Percentiles rank a stretch among this genome's conserved stretches.
phyloP scores from a whole-genome alignment of 495 filamentous ascomycete genomes.

The Neurospora intermedia region DNA sequence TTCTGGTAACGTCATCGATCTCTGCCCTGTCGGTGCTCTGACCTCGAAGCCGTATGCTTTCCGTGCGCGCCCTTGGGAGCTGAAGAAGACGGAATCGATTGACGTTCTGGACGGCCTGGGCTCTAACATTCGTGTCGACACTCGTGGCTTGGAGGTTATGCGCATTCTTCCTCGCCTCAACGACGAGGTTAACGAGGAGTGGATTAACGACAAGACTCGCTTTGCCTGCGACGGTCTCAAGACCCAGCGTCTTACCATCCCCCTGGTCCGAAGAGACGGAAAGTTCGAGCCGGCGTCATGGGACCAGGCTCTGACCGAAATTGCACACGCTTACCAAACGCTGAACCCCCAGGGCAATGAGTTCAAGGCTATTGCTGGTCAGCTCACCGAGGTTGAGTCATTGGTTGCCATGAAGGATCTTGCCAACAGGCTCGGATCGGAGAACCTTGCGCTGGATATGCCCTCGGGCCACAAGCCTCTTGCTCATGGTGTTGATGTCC shows the following conservation, averaged over 20 bases:
- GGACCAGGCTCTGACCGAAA: constrained; percentile 86
- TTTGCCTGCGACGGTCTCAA: constrained; percentile 97
- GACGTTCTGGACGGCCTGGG: constrained; percentile 89
- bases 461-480: constrained; percentile 71
- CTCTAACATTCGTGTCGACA: constrained; percentile 88
- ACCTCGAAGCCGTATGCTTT: constrained; percentile 97
- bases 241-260: constrained; percentile 88
- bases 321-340: constrained; percentile 62
- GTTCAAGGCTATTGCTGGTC: constrained; percentile 89
- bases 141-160: constrained; percentile 94
- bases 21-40: constrained; percentile 93
- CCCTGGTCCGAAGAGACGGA: constrained; percentile 74
- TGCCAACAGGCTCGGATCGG: constrained; percentile 87
- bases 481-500: constrained; percentile 87
- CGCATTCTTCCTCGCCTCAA: constrained; percentile 83
- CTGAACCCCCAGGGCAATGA: constrained; percentile 76
- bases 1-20: constrained; percentile 94
- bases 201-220: constrained; percentile 96
- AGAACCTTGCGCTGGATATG: constrained; percentile 89
- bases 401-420: constrained; percentile 95
- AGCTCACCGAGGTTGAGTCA: constrained; percentile 81
- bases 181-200: constrained; percentile 97
- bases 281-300: constrained; percentile 85
- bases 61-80: constrained; percentile 91
- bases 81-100: constrained; percentile 85